phyloP scores from a whole-genome alignment of 2,329 filamentous ascomycete genomes.

The Neobulgaria alba region DNA sequence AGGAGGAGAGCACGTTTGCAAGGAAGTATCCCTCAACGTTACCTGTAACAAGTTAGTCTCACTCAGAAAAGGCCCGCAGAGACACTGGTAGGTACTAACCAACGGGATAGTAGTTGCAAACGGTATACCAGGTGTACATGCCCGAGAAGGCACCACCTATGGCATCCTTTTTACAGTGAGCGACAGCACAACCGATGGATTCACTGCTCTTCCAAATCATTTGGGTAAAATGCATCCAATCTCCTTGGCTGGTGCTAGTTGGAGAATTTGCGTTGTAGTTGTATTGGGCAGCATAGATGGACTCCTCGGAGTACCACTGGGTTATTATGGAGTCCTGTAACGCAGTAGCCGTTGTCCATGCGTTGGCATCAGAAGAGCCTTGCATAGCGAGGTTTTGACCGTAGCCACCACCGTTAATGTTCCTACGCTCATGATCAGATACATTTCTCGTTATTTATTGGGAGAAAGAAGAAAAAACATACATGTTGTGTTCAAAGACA shows the following conservation, averaged over 20 bases:
- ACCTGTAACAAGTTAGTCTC: background rate
- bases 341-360: slow-evolving; percentile 37
- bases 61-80: too few species aligned
- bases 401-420: slow-evolving; percentile 54
- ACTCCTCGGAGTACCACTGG: slow-evolving; percentile 84
- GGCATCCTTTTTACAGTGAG: slow-evolving; percentile 44
- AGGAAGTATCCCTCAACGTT: background rate
- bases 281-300: slow-evolving; percentile 40
- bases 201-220: slow-evolving; percentile 60
- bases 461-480: slow-evolving; percentile 32
- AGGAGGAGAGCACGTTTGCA: background rate
- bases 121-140: background rate
- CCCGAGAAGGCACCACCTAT: slow-evolving; percentile 22
- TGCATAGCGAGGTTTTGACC: slow-evolving; percentile 78
- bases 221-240: slow-evolving; percentile 57
- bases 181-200: slow-evolving; percentile 53
- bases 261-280: slow-evolving; percentile 50
- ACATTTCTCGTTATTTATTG: too few species aligned
- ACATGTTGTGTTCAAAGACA: slow-evolving; percentile 69
- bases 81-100: slow-evolving; percentile 1
- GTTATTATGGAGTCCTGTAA: slow-evolving; percentile 58
- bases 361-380: slow-evolving; percentile 21
- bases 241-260: slow-evolving; percentile 33
- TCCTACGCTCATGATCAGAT: slow-evolving; percentile 36
- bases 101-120: slow-evolving; percentile 11